Evolutionary conservation across 805 yeast genomes (phyloP), one percentile per base, ranked within the genome.

Genomic region (Monosporozyma yasuniensis): DNA sequence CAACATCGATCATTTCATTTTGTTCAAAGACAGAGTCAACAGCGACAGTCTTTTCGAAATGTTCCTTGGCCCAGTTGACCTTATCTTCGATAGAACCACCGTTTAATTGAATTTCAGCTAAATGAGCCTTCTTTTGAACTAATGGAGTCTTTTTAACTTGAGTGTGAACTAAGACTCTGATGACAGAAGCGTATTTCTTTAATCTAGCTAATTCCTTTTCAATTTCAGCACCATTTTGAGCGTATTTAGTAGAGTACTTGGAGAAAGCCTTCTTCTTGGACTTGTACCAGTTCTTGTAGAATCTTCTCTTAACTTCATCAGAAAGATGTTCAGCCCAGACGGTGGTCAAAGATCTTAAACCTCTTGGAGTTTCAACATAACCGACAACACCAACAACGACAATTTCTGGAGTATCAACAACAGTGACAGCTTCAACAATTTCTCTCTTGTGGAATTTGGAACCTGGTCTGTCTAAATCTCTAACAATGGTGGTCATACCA

Each of bases 241-340:
- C 86, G 85, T 90, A 91, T 83, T 93, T 91, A 76, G 93, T 85
- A 75, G 98, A 85, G 88, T 93, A 93, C 80, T 91, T 90, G 87
- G 98, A 87, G 95, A 93, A 93, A 71, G 99, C 99, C 91, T 90
- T 90, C 96, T 93, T 93, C 91, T 93, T 93, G 67, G 96, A 84
- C 84, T 90, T 90, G 96, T 87, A 93, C 99, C 99, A 93, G 96
- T 91, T 93, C 88, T 90, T 93, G 96, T 93, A 93, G 96, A 93
- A 93, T 83, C 97, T 88, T 84, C 99, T 88, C 87, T 84, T 91
- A 77, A 93, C 83, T 79, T 93, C 99, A 74, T 93, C 99, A 71
- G 96, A 86, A 73, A 93, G 83, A 80, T 93, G 99, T 83, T 93
- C 98, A 72, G 99, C 99, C 99, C 99, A 93, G 74, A 93, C 99